Percentiles rank a stretch among this genome's conserved stretches.
phyloP scores from a whole-genome alignment of 2,329 filamentous ascomycete genomes.

The Atkinsonella hypoxylon region DNA sequence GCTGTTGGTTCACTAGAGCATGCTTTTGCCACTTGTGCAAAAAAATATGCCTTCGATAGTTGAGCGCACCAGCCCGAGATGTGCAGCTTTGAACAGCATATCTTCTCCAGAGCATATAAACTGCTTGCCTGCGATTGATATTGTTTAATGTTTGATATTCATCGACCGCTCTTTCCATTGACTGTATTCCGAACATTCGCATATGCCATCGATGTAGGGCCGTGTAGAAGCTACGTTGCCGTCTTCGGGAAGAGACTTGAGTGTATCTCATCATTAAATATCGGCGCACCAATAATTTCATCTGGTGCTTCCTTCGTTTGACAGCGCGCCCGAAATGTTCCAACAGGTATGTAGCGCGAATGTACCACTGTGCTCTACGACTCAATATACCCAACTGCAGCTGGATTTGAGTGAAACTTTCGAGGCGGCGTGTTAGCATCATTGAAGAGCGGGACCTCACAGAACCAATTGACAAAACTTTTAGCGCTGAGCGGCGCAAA shows the following conservation, averaged over 20 bases:
- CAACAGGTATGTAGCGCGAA: slow-evolving; percentile 18
- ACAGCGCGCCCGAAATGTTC: slow-evolving; percentile 15
- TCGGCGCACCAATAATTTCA: slow-evolving; percentile 18
- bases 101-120: slow-evolving; percentile 13
- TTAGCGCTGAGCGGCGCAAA: neutral
- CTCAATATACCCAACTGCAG: slow-evolving; percentile 12
- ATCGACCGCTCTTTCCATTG: slow-evolving; percentile 9
- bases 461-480: neutral
- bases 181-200: slow-evolving; percentile 7
- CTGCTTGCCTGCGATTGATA: slow-evolving; percentile 4
- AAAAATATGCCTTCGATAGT: neutral
- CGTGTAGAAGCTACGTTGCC: slow-evolving; percentile 20
- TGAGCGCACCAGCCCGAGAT: neutral
- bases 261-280: slow-evolving; percentile 25
- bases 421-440: neutral
- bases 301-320: slow-evolving; percentile 14
- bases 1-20: slow-evolving; percentile 13
- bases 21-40: slow-evolving; percentile 12
- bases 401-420: neutral
- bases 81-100: neutral
- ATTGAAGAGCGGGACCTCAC: neutral
- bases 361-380: slow-evolving; percentile 19
- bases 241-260: slow-evolving; percentile 20
- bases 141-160: slow-evolving; percentile 9
- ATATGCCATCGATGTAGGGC: slow-evolving; percentile 20